Conservation (phyloP, 2,329 filamentous ascomycete genomes). For the Penicillium sp. region DNA sequence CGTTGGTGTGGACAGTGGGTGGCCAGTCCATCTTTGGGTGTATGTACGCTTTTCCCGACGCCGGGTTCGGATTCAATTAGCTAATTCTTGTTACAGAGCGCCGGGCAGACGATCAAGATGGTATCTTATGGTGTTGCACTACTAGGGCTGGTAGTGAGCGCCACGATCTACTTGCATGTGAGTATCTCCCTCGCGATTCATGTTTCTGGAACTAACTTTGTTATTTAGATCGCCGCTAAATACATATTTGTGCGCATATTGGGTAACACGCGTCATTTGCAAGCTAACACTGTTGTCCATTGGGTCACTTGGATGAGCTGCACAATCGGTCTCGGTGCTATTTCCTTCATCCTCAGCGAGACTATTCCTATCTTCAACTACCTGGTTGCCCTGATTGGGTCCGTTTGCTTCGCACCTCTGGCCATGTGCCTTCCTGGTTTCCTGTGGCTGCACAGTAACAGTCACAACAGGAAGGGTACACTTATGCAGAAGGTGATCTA, state of each 20-base stretch:
- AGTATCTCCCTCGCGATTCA: not conserved
- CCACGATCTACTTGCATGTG: slow-evolving; percentile 42
- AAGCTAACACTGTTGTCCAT: slow-evolving; percentile 48
- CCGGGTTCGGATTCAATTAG: too few species aligned
- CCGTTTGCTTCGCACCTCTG: slow-evolving; percentile 51
- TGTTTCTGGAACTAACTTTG: not conserved
- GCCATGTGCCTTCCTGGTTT: slow-evolving; percentile 48
- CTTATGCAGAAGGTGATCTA: slow-evolving; percentile 39
- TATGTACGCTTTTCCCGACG: not conserved
- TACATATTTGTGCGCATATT: slow-evolving; percentile 55
- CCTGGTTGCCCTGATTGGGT: slow-evolving; percentile 49
- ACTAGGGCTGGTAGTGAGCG: slow-evolving; percentile 52
- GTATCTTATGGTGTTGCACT: slow-evolving; percentile 59
- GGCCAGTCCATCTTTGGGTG: slow-evolving; percentile 57
- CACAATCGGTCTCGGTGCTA: slow-evolving; percentile 40
- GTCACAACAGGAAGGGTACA: slow-evolving; percentile 39
- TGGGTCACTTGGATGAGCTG: slow-evolving; percentile 53
- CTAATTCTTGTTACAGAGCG: slow-evolving; percentile 29
- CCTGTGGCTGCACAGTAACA: slow-evolving; percentile 52
- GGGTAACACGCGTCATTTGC: slow-evolving; percentile 50
- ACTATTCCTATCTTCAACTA: slow-evolving; percentile 55
- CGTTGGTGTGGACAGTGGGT: slow-evolving; percentile 60
- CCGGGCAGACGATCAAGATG: slow-evolving; percentile 59
- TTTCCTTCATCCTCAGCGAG: slow-evolving; percentile 51
- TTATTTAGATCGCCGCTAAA: slow-evolving; percentile 48